Evolutionary conservation across 352 stramenopile genomes (phyloP), one percentile per base, ranked within the genome.

Genomic region (Thalassiosira mediterranea): DNA sequence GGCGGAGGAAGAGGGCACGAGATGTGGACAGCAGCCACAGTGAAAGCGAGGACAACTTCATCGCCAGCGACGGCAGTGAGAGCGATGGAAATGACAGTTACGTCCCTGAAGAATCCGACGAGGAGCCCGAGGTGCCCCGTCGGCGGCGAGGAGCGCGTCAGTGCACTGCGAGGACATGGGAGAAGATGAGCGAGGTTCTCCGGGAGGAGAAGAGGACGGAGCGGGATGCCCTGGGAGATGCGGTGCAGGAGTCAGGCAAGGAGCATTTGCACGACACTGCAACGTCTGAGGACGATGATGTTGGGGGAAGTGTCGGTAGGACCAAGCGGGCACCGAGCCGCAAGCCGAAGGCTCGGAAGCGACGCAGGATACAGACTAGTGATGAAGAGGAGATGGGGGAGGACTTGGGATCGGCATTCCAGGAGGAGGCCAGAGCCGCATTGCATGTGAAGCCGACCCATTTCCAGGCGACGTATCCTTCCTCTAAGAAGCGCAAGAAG

Each of bases 171-270:
- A 44, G 28, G 15, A 81, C 72, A 1, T 28, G 72, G 21, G 1
- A 28, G 17, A 52, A 21, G 40, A 81, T 81, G 72, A 70, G 63
- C 11, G 15, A 52, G 47, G 54, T 60, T 21, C 62, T 77, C 1
- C 38, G 47, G 25, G 58, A 52, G 10, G 71, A 81, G 28, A 79
- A 64, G 67, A 70, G 58, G 47, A 73, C 54, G 8, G 63, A 71
- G 38, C 67, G 59, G 38, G 71, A 69, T 23, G 59, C 61, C 3
- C 58, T 69, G 23, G 46, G 70, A n/a, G 65, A 17, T 21, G 44
- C 62, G 37, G 63, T 74, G 54, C 53, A 66, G 31, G 70, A 81
- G 7, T 64, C 75, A 48, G 76, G 80, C 54, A 58, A 31, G 37
- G 60, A 79, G 38, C 70, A 70, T 19, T 60, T 79, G 53, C 26